These are phyloP conservation scores for Hebeloma cylindrosporum DNA, from an alignment of 768 basidiomycete genomes.

Conservation along the genomic window DNA sequence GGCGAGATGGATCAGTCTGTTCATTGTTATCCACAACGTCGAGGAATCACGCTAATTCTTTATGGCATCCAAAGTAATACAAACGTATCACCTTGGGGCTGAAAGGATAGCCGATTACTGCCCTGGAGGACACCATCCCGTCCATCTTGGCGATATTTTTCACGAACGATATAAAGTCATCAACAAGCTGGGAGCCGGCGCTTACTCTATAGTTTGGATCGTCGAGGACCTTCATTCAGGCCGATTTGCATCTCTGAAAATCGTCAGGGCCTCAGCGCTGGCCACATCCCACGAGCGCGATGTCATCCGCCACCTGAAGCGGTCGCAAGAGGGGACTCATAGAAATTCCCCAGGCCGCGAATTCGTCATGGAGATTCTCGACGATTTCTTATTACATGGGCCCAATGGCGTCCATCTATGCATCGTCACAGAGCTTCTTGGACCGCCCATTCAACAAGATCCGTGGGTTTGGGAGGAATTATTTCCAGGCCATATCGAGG, in stretches of 20 bases:
- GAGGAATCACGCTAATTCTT: no score
- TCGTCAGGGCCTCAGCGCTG: not conserved
- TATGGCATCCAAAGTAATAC: no score
- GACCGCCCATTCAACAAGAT: not conserved
- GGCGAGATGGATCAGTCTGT: no score
- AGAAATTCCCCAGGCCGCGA: not conserved
- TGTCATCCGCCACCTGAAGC: not conserved
- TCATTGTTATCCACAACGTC: no score
- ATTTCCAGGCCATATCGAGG: no score
- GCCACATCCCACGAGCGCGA: not conserved
- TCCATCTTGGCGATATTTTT: slow-evolving; percentile 14
- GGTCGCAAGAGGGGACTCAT: not conserved
- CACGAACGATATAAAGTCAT: slow-evolving; percentile 12
- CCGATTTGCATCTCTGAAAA: not conserved
- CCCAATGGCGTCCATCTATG: slow-evolving; percentile 14
- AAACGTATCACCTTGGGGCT: not conserved
- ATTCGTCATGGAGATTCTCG: slow-evolving; percentile 7
- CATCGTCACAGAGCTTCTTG: slow-evolving; percentile 7
- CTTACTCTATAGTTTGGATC: slow-evolving; percentile 17
- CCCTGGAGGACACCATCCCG: slow-evolving; percentile 14
- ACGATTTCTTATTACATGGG: slow-evolving; percentile 8
- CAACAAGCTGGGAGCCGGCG: slow-evolving; percentile 17
- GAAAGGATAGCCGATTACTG: slow-evolving; percentile 4
- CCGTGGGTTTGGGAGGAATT: not conserved
- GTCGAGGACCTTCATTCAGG: not conserved